A percentile compares a stretch with the other conserved stretches of the same genome.
Evolutionary conservation across 2,329 filamentous ascomycete genomes (phyloP).

Genomic region (Pyrenochaeta sp.): DNA sequence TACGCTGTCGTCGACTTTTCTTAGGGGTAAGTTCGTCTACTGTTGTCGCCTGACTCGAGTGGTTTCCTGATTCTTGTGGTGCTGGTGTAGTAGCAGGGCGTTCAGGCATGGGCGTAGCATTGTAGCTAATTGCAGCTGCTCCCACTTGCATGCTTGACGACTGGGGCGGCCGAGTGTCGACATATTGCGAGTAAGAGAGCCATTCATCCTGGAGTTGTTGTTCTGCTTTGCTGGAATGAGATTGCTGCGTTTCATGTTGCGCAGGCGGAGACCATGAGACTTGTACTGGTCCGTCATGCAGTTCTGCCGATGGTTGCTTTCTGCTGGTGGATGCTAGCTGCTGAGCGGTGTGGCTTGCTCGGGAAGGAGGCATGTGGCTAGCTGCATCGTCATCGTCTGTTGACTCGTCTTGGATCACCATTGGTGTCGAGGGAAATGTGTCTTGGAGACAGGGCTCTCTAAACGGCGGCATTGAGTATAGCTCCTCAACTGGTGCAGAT

Average conservation of each 20-base stretch:
- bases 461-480: conserved; percentile 22
- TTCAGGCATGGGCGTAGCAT: conserved; percentile 26
- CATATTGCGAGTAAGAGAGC: conserved; percentile 44
- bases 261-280: conserved; percentile 31
- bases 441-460: conserved; percentile 17
- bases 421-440: conserved; percentile 34
- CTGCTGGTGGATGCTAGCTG: conserved; percentile 7
- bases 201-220: conserved; percentile 44
- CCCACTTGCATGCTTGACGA: conserved; percentile 41
- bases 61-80: conserved; percentile 10
- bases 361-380: conserved; percentile 11
- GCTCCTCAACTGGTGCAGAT: conserved; percentile 4
- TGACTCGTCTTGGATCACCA: conserved; percentile 34
- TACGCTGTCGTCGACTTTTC: conserved; percentile 20
- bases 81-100: not conserved
- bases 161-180: conserved; percentile 16
- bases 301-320: conserved; percentile 22
- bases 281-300: conserved; percentile 31
- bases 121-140: conserved; percentile 38
- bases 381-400: conserved; percentile 23
- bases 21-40: conserved; percentile 37
- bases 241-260: conserved; percentile 34
- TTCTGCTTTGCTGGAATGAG: conserved; percentile 44
- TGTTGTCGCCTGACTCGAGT: conserved; percentile 46
- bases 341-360: not conserved